Percentiles rank a stretch among this genome's conserved stretches.
Conservation (phyloP, 2,329 filamentous ascomycete genomes). For the Aspergillus nomiae region DNA sequence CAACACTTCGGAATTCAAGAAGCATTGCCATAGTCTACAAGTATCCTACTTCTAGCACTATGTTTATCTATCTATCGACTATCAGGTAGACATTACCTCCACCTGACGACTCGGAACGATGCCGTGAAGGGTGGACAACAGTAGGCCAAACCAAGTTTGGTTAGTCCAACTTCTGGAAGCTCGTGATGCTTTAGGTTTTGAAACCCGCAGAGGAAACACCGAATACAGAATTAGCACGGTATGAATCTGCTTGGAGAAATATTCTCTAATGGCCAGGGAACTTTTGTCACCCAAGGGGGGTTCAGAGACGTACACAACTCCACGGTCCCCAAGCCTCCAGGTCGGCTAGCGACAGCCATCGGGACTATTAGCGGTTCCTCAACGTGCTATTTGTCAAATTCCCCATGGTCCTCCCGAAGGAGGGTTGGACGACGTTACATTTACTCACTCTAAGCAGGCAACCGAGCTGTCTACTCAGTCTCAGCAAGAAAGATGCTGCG, state of each 20-base stretch:
- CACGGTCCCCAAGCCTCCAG: neutral
- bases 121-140: neutral
- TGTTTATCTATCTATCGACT: neutral
- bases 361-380: neutral
- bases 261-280: neutral
- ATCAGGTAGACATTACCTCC: neutral
- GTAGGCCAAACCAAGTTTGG: neutral
- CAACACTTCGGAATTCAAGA: neutral
- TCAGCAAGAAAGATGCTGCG: neutral
- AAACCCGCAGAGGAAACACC: neutral
- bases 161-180: neutral
- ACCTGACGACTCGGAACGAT: neutral
- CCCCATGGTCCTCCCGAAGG: neutral
- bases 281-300: neutral
- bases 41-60: neutral
- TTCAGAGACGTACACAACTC: neutral
- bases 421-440: neutral
- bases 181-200: neutral
- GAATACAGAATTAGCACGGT: neutral
- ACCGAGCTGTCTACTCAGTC: neutral
- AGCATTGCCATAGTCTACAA: neutral
- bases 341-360: neutral
- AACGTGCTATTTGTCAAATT: neutral
- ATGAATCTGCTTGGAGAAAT: neutral
- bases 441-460: neutral